Conservation (phyloP, 2,329 filamentous ascomycete genomes). For the Neospermospora avenae region DNA sequence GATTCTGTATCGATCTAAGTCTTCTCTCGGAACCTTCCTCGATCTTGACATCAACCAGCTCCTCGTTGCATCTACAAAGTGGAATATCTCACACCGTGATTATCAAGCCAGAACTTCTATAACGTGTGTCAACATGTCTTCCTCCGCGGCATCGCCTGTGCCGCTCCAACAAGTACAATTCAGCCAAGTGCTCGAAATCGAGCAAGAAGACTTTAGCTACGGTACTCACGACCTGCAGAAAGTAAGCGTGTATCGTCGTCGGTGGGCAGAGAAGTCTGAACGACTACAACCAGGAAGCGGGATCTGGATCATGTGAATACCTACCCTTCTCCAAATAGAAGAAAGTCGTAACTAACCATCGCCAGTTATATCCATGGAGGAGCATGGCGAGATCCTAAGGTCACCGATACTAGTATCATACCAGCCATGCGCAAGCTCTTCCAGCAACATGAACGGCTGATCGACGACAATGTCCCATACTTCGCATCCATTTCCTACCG, state of each 20-base stretch:
- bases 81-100: no score
- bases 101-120: neutral
- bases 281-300: neutral
- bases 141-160: no score
- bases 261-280: neutral
- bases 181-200: neutral
- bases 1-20: no score
- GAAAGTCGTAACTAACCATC: neutral
- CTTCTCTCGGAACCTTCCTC: neutral
- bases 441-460: slow-evolving; percentile 31
- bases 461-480: slow-evolving; percentile 47
- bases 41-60: neutral
- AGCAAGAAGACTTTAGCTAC: slow-evolving; percentile 11
- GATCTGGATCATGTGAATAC: slow-evolving; percentile 2
- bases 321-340: neutral
- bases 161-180: neutral
- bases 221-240: slow-evolving; percentile 7
- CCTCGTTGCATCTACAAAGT: no score
- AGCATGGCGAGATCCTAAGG: slow-evolving; percentile 57
- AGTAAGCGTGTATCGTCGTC: slow-evolving; percentile 8
- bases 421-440: slow-evolving; percentile 10
- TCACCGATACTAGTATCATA: slow-evolving; percentile 36
- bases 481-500: slow-evolving; percentile 65
- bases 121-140: neutral
- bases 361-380: slow-evolving; percentile 52